phyloP scores from a whole-genome alignment of 2,329 filamentous ascomycete species.

The Aspergillus sp. region DNA sequence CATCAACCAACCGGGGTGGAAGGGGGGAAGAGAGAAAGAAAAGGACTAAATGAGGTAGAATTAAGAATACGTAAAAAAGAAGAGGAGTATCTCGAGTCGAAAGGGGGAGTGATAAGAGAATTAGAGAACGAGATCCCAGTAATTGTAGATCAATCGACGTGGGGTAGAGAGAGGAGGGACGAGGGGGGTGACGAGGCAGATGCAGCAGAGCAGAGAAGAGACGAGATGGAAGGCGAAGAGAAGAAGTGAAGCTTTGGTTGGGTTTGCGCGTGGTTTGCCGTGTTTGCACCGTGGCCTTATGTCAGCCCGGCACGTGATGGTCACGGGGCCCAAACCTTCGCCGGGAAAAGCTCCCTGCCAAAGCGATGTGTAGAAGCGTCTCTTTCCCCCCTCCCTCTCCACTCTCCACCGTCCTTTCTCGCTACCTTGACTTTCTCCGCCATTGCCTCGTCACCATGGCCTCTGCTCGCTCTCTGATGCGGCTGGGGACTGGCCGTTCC shows the following conservation, averaged over 20 bases:
- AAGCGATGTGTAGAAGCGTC: slow-evolving; percentile 18
- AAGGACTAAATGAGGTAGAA: slow-evolving; percentile 6
- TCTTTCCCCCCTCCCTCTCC: slow-evolving; percentile 21
- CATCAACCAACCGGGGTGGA: slow-evolving; percentile 18
- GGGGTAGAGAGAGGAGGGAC: slow-evolving; percentile 16
- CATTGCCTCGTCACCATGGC: slow-evolving; percentile 42
- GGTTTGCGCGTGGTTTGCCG: slow-evolving; percentile 22
- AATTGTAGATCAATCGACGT: slow-evolving; percentile 7
- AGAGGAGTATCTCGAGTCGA: neutral
- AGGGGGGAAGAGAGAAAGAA: slow-evolving; percentile 19
- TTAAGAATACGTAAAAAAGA: slow-evolving; percentile 6
- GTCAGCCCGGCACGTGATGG: slow-evolving; percentile 21
- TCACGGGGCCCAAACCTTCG: slow-evolving; percentile 18
- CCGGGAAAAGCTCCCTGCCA: slow-evolving; percentile 23
- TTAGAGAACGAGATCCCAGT: slow-evolving; percentile 9
- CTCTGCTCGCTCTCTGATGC: slow-evolving; percentile 46
- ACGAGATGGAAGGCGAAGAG: slow-evolving; percentile 21
- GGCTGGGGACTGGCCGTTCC: slow-evolving; percentile 42
- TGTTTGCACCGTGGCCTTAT: slow-evolving; percentile 22
- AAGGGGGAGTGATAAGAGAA: slow-evolving; percentile 3
- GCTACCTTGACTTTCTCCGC: slow-evolving; percentile 12
- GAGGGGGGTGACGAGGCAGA: slow-evolving; percentile 18
- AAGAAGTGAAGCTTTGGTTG: slow-evolving; percentile 23
- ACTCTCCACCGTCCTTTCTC: slow-evolving; percentile 11
- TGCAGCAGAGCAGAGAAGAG: slow-evolving; percentile 3